Conservation (phyloP, 1,284 basidiomycete species). For the Tilletiopsis washingtonensis region DNA sequence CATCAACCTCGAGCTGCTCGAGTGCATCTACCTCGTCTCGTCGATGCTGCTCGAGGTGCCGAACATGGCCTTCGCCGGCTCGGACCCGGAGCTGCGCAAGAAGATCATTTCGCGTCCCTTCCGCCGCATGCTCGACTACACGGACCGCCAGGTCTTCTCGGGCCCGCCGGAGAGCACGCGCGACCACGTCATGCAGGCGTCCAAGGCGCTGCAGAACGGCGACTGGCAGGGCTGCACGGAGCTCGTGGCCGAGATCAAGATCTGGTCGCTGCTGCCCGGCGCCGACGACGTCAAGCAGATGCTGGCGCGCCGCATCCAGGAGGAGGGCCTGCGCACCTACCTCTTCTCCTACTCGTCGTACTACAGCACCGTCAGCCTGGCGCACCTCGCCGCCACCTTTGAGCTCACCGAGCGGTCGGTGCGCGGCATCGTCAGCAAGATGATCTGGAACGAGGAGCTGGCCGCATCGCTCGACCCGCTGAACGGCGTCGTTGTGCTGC, state of each 20-base stretch:
- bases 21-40: conserved; percentile 93
- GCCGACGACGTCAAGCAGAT: conserved; percentile 81
- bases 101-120: conserved; percentile 91
- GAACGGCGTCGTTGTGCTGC: conserved; percentile 78
- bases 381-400: conserved; percentile 79
- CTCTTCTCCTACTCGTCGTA: conserved; percentile 96
- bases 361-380: conserved; percentile 83
- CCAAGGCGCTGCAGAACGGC: conserved; percentile 88
- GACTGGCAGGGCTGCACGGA: conserved; percentile 95
- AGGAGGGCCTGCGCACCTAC: conserved; percentile 92
- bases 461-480: conserved; percentile 80
- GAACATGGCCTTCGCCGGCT: conserved; percentile 82
- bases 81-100: conserved; percentile 66
- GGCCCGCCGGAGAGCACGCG: conserved; percentile 97
- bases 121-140: conserved; percentile 88
- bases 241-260: conserved; percentile 89
- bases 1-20: conserved; percentile 95
- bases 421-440: conserved; percentile 87
- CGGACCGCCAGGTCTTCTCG: conserved; percentile 93
- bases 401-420: conserved; percentile 70
- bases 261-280: conserved; percentile 86
- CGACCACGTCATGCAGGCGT: conserved; percentile 99
- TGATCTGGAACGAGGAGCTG: conserved; percentile 98
- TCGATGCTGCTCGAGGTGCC: conserved; percentile 99
- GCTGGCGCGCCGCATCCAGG: conserved; percentile 94